phyloP scores from a whole-genome alignment of 2,329 filamentous ascomycete species.

The Penicillium janthinellum region DNA sequence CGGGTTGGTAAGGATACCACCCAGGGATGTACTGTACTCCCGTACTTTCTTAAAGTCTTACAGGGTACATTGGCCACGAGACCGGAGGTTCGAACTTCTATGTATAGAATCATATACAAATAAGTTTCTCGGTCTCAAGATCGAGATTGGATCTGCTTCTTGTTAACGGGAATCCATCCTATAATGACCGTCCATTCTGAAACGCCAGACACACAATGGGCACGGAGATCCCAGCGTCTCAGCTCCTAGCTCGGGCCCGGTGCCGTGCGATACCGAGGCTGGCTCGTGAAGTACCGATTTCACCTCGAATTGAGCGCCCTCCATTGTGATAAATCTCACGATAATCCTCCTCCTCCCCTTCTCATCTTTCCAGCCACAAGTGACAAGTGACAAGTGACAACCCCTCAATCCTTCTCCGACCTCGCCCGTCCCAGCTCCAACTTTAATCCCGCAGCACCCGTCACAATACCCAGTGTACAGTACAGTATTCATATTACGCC shows the following conservation, averaged over 20 bases:
- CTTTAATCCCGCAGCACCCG: background rate
- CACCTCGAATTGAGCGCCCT: too few relatives aligned
- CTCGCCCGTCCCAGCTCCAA: constrained; percentile 2
- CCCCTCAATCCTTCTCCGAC: background rate
- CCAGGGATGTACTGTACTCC: too few relatives aligned
- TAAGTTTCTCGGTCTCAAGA: too few relatives aligned
- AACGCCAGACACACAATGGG: background rate
- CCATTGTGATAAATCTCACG: background rate
- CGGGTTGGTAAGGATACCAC: background rate
- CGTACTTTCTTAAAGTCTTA: too few relatives aligned
- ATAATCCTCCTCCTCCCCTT: background rate
- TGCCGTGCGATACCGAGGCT: constrained; percentile 8
- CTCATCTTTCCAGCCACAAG: background rate
- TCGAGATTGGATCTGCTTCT: background rate
- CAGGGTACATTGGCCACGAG: too few relatives aligned
- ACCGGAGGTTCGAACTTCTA: background rate
- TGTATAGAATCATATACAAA: background rate
- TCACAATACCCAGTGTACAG: background rate
- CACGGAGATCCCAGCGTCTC: background rate
- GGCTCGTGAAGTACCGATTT: background rate
- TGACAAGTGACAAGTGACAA: background rate
- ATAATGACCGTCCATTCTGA: too few relatives aligned
- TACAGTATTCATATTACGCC: background rate
- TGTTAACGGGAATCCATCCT: too few relatives aligned
- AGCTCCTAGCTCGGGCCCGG: background rate